Evolutionary conservation across 2,329 filamentous ascomycete species (phyloP).

Genomic region (Colletotrichum orchidophilum): DNA sequence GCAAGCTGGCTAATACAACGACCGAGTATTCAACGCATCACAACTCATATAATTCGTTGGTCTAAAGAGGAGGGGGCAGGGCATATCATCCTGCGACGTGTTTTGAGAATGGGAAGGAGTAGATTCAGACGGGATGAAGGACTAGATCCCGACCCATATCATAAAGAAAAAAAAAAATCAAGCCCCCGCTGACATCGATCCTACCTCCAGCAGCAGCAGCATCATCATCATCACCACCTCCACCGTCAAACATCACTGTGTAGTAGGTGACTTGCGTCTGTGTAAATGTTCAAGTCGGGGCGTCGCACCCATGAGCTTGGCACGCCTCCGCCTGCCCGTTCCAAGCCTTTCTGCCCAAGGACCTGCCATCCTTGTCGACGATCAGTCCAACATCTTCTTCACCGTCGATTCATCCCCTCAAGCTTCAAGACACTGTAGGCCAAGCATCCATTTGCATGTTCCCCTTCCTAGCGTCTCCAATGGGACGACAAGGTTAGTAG

Average conservation of each 20-base stretch:
- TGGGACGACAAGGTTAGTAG: neutral
- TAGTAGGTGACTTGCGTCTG: neutral
- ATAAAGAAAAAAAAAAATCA: neutral
- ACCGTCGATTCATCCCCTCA: neutral
- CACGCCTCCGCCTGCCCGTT: neutral
- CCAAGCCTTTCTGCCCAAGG: neutral
- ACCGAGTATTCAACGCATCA: neutral
- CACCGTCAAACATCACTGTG: neutral
- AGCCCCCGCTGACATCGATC: neutral
- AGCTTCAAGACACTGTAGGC: neutral
- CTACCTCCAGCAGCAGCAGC: neutral
- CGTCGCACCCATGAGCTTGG: neutral
- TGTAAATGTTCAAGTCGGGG: neutral
- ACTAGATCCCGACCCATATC: neutral
- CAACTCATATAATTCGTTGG: neutral
- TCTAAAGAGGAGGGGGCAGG: neutral
- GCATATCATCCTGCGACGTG: slow-evolving; percentile 19
- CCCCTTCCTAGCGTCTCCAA: neutral
- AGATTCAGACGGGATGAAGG: slow-evolving; percentile 11
- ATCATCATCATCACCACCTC: neutral
- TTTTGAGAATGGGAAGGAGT: slow-evolving; percentile 8
- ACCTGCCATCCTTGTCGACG: neutral
- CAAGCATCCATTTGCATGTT: neutral
- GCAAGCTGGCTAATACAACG: neutral
- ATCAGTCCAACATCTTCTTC: neutral